phyloP scores from a whole-genome alignment of 1,284 basidiomycete genomes.

The Ustilago sp. region DNA sequence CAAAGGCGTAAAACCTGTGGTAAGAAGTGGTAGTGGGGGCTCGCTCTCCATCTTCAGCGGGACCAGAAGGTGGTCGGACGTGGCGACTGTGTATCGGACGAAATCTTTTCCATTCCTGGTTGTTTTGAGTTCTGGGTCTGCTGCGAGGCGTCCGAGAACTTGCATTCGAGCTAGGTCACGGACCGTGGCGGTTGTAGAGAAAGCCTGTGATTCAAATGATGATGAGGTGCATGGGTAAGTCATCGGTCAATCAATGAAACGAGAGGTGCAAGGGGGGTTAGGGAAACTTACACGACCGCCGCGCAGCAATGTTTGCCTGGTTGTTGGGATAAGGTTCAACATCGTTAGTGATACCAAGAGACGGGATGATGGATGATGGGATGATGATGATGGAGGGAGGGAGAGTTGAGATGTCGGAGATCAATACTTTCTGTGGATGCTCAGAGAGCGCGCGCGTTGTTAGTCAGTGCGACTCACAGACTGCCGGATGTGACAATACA shows the following conservation, averaged over 20 bases:
- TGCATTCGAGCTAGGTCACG: slow-evolving; percentile 63
- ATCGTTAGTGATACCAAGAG: slow-evolving; percentile 5
- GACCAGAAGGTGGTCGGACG: slow-evolving; percentile 61
- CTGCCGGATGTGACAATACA: slow-evolving; percentile 2
- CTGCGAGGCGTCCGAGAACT: slow-evolving; percentile 65
- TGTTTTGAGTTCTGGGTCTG: slow-evolving; percentile 62
- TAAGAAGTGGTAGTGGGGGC: slow-evolving; percentile 52
- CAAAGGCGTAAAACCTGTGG: slow-evolving; percentile 65
- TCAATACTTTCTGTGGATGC: neutral
- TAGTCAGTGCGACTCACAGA: neutral
- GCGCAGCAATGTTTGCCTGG: slow-evolving; percentile 22
- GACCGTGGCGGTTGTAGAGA: slow-evolving; percentile 57
- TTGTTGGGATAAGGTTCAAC: slow-evolving; percentile 21
- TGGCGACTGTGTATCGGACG: slow-evolving; percentile 66
- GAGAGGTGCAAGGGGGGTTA: too few species aligned
- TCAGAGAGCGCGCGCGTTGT: too few species aligned
- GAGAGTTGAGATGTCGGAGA: neutral
- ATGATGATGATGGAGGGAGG: neutral
- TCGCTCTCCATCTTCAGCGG: slow-evolving; percentile 55
- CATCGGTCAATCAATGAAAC: too few species aligned
- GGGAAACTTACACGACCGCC: slow-evolving; percentile 33
- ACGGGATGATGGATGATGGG: neutral
- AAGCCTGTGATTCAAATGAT: slow-evolving; percentile 25
- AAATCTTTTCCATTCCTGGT: slow-evolving; percentile 68
- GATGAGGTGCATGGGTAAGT: neutral